Evolutionary conservation across 2,329 filamentous ascomycete species (phyloP).

Genomic region (Chaetomiaceae sp.): DNA sequence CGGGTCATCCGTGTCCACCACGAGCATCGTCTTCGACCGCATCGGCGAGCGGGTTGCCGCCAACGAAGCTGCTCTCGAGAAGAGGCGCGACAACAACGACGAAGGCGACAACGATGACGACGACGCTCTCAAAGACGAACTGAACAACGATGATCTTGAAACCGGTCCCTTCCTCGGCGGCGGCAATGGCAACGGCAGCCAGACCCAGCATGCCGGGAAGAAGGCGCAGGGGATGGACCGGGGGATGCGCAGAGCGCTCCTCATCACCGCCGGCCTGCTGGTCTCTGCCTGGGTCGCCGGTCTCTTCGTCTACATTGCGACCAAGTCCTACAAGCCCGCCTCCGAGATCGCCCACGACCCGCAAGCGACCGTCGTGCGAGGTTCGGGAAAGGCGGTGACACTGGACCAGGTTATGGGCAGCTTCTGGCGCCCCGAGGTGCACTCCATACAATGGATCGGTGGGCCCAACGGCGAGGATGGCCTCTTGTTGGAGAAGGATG

Average conservation of each 20-base stretch:
- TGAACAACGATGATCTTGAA: slow-evolving; percentile 44
- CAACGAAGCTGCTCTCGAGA: slow-evolving; percentile 32
- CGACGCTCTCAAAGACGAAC: slow-evolving; percentile 42
- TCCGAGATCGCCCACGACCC: slow-evolving; percentile 64
- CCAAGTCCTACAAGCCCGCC: slow-evolving; percentile 61
- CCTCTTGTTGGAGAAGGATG: slow-evolving; percentile 69
- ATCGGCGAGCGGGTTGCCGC: slow-evolving; percentile 53
- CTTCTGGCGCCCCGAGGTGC: slow-evolving; percentile 58
- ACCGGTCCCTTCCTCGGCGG: slow-evolving; percentile 50
- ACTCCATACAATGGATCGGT: slow-evolving; percentile 71
- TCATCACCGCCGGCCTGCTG: slow-evolving; percentile 58
- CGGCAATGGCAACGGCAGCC: slow-evolving; percentile 29
- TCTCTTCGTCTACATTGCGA: slow-evolving; percentile 61
- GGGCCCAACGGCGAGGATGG: slow-evolving; percentile 77
- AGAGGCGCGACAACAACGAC: slow-evolving; percentile 40
- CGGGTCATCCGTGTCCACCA: slow-evolving; percentile 74
- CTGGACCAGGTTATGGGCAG: slow-evolving; percentile 66
- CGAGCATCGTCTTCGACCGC: slow-evolving; percentile 75
- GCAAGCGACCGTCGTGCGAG: slow-evolving; percentile 54
- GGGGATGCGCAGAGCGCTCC: slow-evolving; percentile 58
- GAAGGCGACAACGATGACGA: slow-evolving; percentile 46
- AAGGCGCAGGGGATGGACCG: slow-evolving; percentile 58
- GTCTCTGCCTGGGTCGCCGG: slow-evolving; percentile 65
- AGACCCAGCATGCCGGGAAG: slow-evolving; percentile 28
- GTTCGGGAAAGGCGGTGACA: slow-evolving; percentile 67